A percentile compares a stretch with the other conserved stretches of the same genome.
Evolutionary conservation across 1,284 basidiomycete genomes (phyloP).

Genomic region (Xerocomus tenax): DNA sequence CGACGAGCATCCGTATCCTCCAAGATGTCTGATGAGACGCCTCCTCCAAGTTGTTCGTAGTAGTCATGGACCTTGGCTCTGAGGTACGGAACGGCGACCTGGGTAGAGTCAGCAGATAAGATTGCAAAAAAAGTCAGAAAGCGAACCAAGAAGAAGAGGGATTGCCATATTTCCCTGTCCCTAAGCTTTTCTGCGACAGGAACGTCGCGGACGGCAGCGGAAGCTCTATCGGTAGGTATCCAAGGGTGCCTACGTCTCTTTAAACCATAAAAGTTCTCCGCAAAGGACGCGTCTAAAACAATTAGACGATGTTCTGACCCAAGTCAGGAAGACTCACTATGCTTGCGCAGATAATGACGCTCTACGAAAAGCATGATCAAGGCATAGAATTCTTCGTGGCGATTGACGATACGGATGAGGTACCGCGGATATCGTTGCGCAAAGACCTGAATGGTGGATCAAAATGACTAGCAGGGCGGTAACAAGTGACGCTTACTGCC

Average conservation of each 20-base stretch:
- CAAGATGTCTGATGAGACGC: conserved; percentile 56
- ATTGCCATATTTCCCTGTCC: conserved; percentile 58
- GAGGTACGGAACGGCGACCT: conserved; percentile 87
- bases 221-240: conserved; percentile 57
- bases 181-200: conserved; percentile 58
- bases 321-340: conserved; percentile 45
- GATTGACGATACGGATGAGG: conserved; percentile 83
- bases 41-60: conserved; percentile 85
- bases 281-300: conserved; percentile 70
- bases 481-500: conserved; percentile 48
- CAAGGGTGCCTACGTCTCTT: conserved; percentile 68
- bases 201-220: conserved; percentile 58
- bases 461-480: not conserved
- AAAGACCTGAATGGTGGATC: conserved; percentile 58
- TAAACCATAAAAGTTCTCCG: conserved; percentile 89
- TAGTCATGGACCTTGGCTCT: conserved; percentile 84
- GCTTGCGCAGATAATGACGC: conserved; percentile 77
- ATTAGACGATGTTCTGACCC: not conserved
- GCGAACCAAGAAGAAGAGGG: conserved; percentile 68
- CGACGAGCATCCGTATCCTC: conserved; percentile 42
- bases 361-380: conserved; percentile 84
- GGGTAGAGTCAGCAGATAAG: conserved; percentile 2
- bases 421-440: conserved; percentile 93
- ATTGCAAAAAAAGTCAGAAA: not conserved
- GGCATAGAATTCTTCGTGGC: conserved; percentile 94